Conservation (phyloP, 345 rosid genomes). For the Pugionium cornutum region DNA sequence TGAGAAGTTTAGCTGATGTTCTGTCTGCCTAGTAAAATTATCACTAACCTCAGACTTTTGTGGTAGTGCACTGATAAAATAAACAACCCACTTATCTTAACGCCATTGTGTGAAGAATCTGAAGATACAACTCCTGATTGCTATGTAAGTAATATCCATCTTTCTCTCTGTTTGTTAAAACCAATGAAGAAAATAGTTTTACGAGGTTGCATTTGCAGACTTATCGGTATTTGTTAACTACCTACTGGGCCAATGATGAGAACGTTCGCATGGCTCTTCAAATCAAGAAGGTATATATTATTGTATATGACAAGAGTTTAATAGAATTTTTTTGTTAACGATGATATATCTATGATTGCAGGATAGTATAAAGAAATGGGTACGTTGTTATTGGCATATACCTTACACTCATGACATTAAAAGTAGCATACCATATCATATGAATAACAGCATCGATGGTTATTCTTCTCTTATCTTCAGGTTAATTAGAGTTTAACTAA, state of each 20-base stretch:
- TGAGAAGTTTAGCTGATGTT: constrained; percentile 16
- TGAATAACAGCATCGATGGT: constrained; percentile 32
- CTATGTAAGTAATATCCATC: constrained; percentile 31
- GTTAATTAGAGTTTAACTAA: constrained; percentile 8
- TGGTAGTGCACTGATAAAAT: constrained; percentile 18
- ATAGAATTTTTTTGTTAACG: not conserved
- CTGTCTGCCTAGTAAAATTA: not conserved
- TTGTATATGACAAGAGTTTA: not conserved
- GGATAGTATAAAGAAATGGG: constrained; percentile 32
- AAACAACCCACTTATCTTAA: not conserved
- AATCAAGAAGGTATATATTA: constrained; percentile 19
- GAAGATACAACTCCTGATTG: constrained; percentile 37
- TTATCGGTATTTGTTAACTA: constrained; percentile 21
- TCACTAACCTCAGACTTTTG: not conserved
- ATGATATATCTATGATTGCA: constrained; percentile 7
- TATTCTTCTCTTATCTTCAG: constrained; percentile 37
- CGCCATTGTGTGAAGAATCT: constrained; percentile 26
- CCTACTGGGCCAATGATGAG: constrained; percentile 38
- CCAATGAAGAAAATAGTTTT: not conserved
- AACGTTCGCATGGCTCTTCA: constrained; percentile 34
- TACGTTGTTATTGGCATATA: constrained; percentile 12
- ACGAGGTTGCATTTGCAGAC: constrained; percentile 25
- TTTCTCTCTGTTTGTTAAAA: constrained; percentile 17
- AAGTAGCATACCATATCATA: constrained; percentile 33
- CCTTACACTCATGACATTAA: constrained; percentile 27